Base-by-base conservation (phyloP, 306 rosid genomes). In the Cajanus cajan region DNA sequence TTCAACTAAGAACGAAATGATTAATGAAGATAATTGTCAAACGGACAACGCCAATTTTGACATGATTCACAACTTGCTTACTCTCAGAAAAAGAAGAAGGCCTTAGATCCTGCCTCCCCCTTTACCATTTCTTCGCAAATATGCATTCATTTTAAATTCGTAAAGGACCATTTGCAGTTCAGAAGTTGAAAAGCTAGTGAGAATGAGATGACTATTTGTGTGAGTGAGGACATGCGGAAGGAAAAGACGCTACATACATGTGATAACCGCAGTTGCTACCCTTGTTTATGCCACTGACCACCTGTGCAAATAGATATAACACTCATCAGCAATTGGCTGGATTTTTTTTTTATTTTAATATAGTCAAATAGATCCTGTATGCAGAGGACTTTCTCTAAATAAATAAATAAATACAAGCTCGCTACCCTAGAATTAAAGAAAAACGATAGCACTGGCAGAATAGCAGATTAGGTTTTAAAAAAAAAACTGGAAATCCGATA, bases 241-340 rank as follows among this genome's bases (percentile, higher is more conserved):
- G 50, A 12, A 14, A 39, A 28, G 34, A 10, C 36, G 57, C 8
- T 57, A 85, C 95, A 80, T 62, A 95, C 98, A 86, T 83, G 81
- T 95, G 97, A 86, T 88, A 90, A 79, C 98, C 97, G 28, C 93
- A 86, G 90, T 95, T 90, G 92, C 94, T 87, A 84, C 97, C 98
- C 92, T 47, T 91, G 88, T 94, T 94, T 59, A 92, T 94, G 89
- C 97, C 98, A 85, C 98, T 95, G 87, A 95, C 55, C 71, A 95
- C 95, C 97, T 94, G 91, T 74, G 65, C 36, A 51, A 50, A 37
- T 51, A 76, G 79, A 76, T 19, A 50, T 28, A 71, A 68, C 41
- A 70, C 76, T 45, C 61, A 66, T 77, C 18, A 81, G 54, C 55
- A 69, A 66, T 34, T 78, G 70, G 65, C 16, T 70, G 67, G 22